Evolutionary conservation across 2,329 filamentous ascomycete genomes (phyloP).

Genomic region (Leptographium lundbergii): DNA sequence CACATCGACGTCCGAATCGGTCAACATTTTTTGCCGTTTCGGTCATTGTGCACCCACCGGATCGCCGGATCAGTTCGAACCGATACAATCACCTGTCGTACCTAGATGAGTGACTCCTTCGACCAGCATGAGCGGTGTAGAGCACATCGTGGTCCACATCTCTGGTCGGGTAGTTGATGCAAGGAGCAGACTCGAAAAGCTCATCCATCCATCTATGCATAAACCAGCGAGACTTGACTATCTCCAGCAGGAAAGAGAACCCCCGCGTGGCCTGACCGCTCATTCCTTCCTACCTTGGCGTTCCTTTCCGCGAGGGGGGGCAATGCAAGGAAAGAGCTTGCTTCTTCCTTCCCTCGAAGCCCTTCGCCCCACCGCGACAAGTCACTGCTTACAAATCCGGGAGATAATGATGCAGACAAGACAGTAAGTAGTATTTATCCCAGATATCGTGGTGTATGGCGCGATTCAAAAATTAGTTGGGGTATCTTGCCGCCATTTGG

Average conservation of each 20-base stretch:
- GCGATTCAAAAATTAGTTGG: neutral
- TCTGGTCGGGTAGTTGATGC: slow-evolving; percentile 55
- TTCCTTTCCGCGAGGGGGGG: neutral
- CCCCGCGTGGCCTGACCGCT: neutral
- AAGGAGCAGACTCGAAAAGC: slow-evolving; percentile 43
- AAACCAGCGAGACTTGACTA: slow-evolving; percentile 34
- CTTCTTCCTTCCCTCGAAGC: neutral
- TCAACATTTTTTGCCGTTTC: slow-evolving; percentile 27
- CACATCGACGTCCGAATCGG: neutral
- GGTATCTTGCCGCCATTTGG: neutral
- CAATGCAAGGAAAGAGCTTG: neutral
- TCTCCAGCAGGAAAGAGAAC: slow-evolving; percentile 12
- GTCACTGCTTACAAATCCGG: neutral
- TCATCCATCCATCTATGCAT: slow-evolving; percentile 21
- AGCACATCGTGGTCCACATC: slow-evolving; percentile 44
- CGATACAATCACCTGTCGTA: too few relatives aligned
- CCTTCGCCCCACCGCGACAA: neutral
- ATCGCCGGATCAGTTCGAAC: slow-evolving; percentile 28
- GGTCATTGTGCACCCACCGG: slow-evolving; percentile 42
- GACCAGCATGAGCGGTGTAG: slow-evolving; percentile 44
- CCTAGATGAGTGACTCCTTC: slow-evolving; percentile 32
- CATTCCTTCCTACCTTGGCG: neutral
- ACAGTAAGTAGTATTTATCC: neutral
- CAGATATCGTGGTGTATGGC: neutral
- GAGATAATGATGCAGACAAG: neutral